Conservation (phyloP, 2,329 filamentous ascomycete genomes). For the Penicillium sp. region DNA sequence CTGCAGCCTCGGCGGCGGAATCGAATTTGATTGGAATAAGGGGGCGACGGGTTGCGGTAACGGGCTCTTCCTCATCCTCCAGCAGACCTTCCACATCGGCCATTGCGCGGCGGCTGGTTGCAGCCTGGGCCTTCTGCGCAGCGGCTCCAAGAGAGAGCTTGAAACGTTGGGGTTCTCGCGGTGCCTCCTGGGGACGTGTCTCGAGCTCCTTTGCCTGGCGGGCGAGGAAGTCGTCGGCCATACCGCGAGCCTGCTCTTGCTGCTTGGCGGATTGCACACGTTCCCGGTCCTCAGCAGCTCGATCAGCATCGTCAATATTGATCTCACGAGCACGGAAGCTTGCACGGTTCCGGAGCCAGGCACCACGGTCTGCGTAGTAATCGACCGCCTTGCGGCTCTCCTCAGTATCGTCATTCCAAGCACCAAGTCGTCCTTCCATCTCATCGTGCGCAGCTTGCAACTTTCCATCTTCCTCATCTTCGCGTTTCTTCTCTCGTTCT, state of each 20-base stretch:
- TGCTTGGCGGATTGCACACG: constrained; percentile 66
- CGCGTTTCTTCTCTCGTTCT: constrained; percentile 77
- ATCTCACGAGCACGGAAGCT: constrained; percentile 71
- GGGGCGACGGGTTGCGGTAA: constrained; percentile 66
- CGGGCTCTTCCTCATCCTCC: constrained; percentile 88
- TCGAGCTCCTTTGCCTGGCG: constrained; percentile 75
- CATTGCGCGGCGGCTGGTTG: constrained; percentile 69
- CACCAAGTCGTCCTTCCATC: constrained; percentile 67
- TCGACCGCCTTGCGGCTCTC: constrained; percentile 66
- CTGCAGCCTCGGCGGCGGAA: constrained; percentile 61
- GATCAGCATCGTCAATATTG: constrained; percentile 76
- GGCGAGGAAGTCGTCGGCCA: constrained; percentile 89
- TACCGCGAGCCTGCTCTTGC: constrained; percentile 73
- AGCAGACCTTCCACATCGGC: constrained; percentile 92
- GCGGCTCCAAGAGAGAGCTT: constrained; percentile 90
- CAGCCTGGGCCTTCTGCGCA: constrained; percentile 67
- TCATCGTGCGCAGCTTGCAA: constrained; percentile 63
- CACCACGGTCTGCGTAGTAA: constrained; percentile 83
- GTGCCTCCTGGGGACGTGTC: constrained; percentile 39
- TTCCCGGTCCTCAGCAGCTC: constrained; percentile 74
- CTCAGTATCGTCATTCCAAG: constrained; percentile 92
- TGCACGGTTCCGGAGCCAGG: constrained; percentile 79
- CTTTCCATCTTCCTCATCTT: constrained; percentile 69
- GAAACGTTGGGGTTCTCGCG: constrained; percentile 68
- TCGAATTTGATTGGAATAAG: constrained; percentile 83